Base-by-base conservation (phyloP, 768 basidiomycete species). In the Podaxis sp. region DNA sequence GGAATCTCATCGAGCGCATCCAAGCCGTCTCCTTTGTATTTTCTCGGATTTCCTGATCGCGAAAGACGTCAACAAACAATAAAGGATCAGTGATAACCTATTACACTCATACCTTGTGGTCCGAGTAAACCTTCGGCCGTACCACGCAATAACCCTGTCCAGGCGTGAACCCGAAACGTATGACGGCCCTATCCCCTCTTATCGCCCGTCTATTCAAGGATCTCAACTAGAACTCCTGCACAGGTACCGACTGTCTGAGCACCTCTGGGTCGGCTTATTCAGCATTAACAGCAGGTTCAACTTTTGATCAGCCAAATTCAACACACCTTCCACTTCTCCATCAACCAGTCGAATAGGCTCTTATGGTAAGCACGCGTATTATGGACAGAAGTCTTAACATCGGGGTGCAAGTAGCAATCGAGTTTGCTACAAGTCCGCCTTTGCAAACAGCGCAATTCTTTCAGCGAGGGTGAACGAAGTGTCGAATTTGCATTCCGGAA, bases 381-480 rank as follows among this genome's bases (percentile, higher is more conserved):
- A 11, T 57, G 35, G 21, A 57, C 47, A 5, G 57, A 50, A 3
- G 38, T 51, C 50, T 59, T 59, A 7, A 59, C 38, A n/a, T 50
- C 23, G 5, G 57, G 57, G 38, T 50, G 21, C 25, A 51, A 13
- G 18, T 59, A 59, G n/a, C 57, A 59, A 40, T 59, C 57, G 1
- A 59, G 37, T 37, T 59, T 59, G 25, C 57, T 59, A 37, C 21
- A 59, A 59, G 16, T 59, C 57, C 37, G 48, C 57, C 13, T 37
- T n/a, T 18, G 36, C 48, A 4, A 59, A 25, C 16, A 59, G 25
- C 7, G 37, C 18, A 11, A 40, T 35, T 5, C 37, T 37, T n/a
- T 55, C 38, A 11, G 7, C 25, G 21, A 59, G 36, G 21, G 47
- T 21, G 38, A 42, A 23, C 16, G 48, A 51, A 27, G 14, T 11